Evolutionary conservation across 2,329 filamentous ascomycete genomes (phyloP).

Genomic region (Metarhizium sp.): DNA sequence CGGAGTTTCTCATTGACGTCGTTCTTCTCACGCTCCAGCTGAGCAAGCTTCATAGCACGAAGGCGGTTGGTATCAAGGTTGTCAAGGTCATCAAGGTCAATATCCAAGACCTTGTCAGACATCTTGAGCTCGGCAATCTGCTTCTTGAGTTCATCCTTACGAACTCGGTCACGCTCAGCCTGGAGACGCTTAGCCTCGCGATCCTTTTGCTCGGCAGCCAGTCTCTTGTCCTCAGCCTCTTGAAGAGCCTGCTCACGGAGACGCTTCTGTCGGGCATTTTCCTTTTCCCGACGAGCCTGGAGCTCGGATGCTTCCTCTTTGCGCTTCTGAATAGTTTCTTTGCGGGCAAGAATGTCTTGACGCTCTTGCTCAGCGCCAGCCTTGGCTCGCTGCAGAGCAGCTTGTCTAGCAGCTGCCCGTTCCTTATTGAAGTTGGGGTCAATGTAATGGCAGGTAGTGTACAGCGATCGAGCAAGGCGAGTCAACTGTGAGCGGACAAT

Average conservation of each 20-base stretch:
- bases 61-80: constrained; percentile 84
- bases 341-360: constrained; percentile 71
- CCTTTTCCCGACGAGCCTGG: constrained; percentile 80
- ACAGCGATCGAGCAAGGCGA: constrained; percentile 82
- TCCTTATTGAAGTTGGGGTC: constrained; percentile 81
- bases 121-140: constrained; percentile 87
- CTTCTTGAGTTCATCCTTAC: constrained; percentile 88
- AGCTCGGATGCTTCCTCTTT: constrained; percentile 92
- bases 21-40: constrained; percentile 97
- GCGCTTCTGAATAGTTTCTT: constrained; percentile 89
- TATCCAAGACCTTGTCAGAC: constrained; percentile 62
- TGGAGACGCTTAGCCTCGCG: constrained; percentile 79
- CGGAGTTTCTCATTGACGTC: constrained; percentile 85
- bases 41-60: constrained; percentile 87
- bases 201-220: constrained; percentile 86
- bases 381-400: constrained; percentile 71
- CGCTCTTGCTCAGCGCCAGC: constrained; percentile 91
- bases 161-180: constrained; percentile 81
- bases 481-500: constrained; percentile 94
- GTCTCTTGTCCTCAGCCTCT: constrained; percentile 79
- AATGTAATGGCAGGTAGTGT: constrained; percentile 91
- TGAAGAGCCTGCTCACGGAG: constrained; percentile 79
- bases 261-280: constrained; percentile 82
- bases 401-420: constrained; percentile 68
- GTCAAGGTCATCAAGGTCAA: constrained; percentile 74